Percentiles rank a stretch among this genome's conserved stretches.
Conservation (phyloP, 345 rosid genomes). For the Combretum micranthum region DNA sequence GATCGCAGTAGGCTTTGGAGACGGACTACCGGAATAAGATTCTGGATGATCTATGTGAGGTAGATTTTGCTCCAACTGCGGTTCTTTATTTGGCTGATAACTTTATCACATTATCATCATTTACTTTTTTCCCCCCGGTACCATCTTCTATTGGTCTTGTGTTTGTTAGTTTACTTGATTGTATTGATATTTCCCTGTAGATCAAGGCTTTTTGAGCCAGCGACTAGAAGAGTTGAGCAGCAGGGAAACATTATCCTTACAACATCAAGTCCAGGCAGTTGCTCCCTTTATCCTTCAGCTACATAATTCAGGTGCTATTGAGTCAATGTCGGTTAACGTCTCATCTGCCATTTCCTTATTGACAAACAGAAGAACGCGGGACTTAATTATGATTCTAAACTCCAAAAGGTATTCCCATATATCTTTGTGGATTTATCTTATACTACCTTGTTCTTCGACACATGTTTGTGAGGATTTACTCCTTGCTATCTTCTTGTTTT, state of each 20-base stretch:
- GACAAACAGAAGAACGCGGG: slow-evolving; percentile 76
- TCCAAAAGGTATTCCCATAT: slow-evolving; percentile 63
- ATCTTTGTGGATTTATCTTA: slow-evolving; percentile 7
- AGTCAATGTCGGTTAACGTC: slow-evolving; percentile 58
- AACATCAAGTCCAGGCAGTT: slow-evolving; percentile 89
- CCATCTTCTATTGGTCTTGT: not conserved
- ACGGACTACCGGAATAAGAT: slow-evolving; percentile 86
- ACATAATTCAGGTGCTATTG: slow-evolving; percentile 66
- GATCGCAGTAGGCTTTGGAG: slow-evolving; percentile 80
- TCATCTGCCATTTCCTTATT: slow-evolving; percentile 62
- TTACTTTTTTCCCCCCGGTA: not conserved
- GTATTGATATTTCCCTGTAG: slow-evolving; percentile 29
- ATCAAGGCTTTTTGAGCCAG: slow-evolving; percentile 75
- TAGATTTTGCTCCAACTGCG: slow-evolving; percentile 15
- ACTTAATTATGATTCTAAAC: slow-evolving; percentile 87
- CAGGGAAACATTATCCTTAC: slow-evolving; percentile 74
- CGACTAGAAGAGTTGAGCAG: slow-evolving; percentile 64
- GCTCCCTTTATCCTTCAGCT: slow-evolving; percentile 89
- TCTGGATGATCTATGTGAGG: slow-evolving; percentile 93
- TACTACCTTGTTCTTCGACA: not conserved
- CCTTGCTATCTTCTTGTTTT: not conserved
- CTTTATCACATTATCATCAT: not conserved
- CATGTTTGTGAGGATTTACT: not conserved
- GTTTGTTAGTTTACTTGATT: not conserved
- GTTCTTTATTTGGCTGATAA: not conserved